Conservation (phyloP, 768 basidiomycete genomes). For the Krasilnikovozyma curviuscula region DNA sequence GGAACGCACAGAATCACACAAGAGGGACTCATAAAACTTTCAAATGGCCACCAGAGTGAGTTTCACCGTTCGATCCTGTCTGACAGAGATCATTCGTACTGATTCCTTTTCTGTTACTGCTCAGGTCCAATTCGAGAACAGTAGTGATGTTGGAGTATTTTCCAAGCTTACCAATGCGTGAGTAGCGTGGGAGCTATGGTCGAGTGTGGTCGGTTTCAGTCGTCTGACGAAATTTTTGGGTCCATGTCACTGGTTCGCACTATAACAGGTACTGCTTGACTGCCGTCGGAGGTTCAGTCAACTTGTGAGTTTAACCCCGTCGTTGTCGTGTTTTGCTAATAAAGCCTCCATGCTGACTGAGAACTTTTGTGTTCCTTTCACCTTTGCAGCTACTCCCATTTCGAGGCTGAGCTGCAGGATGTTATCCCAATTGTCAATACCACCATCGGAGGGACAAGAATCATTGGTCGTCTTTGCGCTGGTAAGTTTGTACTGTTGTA, state of each 20-base stretch:
- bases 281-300: constrained; percentile 82
- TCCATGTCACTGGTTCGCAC: constrained; percentile 1
- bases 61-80: too few species aligned
- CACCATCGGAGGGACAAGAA: constrained; percentile 81
- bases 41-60: too few species aligned
- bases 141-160: constrained; percentile 89
- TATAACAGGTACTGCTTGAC: constrained; percentile 71
- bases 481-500: constrained; percentile 32
- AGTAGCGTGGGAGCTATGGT: constrained; percentile 11
- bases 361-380: neutral
- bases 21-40: too few species aligned
- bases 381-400: constrained; percentile 52
- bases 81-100: too few species aligned
- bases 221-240: neutral
- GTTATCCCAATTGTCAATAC: constrained; percentile 92
- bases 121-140: constrained; percentile 94
- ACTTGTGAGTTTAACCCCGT: constrained; percentile 38
- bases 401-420: constrained; percentile 82
- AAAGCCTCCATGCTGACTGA: neutral
- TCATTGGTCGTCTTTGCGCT: constrained; percentile 79
- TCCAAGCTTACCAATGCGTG: constrained; percentile 77
- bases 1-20: too few species aligned
- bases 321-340: neutral
- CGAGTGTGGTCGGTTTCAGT: neutral
- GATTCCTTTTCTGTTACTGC: too few species aligned